Evolutionary conservation across 2,329 filamentous ascomycete genomes (phyloP).

Genomic region (Dothideomycetidae sp.): DNA sequence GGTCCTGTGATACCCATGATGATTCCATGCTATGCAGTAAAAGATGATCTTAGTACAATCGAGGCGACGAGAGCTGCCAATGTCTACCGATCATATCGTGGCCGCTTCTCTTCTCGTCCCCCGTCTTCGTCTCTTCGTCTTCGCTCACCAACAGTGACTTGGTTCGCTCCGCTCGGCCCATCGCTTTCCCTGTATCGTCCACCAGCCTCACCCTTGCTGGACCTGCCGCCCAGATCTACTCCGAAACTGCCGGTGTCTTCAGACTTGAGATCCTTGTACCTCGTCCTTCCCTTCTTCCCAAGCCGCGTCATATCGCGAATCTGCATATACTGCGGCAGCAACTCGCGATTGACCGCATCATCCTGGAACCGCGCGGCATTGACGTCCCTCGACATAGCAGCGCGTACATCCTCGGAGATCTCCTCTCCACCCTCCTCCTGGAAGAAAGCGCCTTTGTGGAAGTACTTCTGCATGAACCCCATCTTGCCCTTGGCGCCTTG

Average conservation of each 20-base stretch:
- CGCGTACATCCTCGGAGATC: constrained; percentile 58
- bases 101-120: constrained; percentile 30
- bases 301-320: constrained; percentile 86
- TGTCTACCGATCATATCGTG: constrained; percentile 27
- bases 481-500: constrained; percentile 62
- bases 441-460: constrained; percentile 94
- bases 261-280: constrained; percentile 72
- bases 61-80: too few species aligned
- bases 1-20: constrained; percentile 7
- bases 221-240: constrained; percentile 40
- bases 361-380: constrained; percentile 76
- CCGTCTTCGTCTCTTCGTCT: constrained; percentile 31
- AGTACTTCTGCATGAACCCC: constrained; percentile 88
- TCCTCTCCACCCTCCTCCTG: constrained; percentile 47
- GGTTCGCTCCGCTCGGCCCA: constrained; percentile 52
- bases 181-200: constrained; percentile 44
- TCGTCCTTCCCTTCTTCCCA: constrained; percentile 79
- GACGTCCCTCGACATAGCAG: constrained; percentile 64
- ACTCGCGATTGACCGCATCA: constrained; percentile 66
- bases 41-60: too few species aligned
- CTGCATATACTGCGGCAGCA: constrained; percentile 82
- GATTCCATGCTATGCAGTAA: not conserved
- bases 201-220: constrained; percentile 37
- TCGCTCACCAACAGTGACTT: constrained; percentile 52
- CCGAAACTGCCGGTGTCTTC: constrained; percentile 91